Conservation (phyloP, 257 asterid species). For the Gynochthodes officinalis region DNA sequence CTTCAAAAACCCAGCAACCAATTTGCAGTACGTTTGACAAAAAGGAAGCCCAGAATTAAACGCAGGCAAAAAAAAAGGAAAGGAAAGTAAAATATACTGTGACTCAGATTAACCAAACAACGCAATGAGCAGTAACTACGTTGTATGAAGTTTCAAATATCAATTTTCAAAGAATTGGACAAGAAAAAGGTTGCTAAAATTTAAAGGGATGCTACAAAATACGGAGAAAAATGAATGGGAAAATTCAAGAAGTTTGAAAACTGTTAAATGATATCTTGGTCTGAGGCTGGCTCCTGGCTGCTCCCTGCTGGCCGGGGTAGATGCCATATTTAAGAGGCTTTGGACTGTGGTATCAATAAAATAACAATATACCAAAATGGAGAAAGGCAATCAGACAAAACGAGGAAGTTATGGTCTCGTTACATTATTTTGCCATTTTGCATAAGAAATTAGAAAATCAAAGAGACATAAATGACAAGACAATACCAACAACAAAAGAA, state of each 20-base stretch:
- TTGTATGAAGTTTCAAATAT: too few relatives aligned
- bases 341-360: not conserved
- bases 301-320: not conserved
- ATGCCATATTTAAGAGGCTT: not conserved
- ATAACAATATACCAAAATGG: too few relatives aligned
- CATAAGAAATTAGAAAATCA: not conserved
- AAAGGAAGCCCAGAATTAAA: not conserved
- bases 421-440: not conserved
- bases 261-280: not conserved
- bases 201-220: too few relatives aligned
- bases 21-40: not conserved
- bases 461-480: too few relatives aligned
- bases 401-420: not conserved
- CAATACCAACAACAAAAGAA: too few relatives aligned
- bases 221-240: not conserved
- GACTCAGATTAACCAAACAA: not conserved
- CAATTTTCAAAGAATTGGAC: not conserved
- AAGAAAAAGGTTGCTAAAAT: not conserved
- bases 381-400: too few relatives aligned
- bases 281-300: not conserved
- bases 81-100: too few relatives aligned
- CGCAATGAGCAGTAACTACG: too few relatives aligned
- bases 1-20: constrained; percentile 5
- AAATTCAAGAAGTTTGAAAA: constrained; percentile 8
- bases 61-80: not conserved